Base-by-base conservation (phyloP, 257 asterid species). In the Fraxinus anomala region DNA sequence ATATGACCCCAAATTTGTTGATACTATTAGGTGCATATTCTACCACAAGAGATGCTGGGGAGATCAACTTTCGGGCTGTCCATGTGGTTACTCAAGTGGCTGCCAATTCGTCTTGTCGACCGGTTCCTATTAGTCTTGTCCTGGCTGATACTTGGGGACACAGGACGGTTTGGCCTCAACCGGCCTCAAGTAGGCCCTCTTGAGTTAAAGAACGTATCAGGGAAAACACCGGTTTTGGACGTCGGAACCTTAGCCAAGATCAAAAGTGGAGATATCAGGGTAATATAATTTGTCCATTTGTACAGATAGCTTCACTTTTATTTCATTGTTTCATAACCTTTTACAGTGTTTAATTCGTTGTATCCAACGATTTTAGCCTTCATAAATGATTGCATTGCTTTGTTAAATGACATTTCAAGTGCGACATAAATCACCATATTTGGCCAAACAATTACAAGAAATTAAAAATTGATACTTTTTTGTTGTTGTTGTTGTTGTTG, bases 61-160 rank as follows among this genome's bases (percentile, higher is more conserved):
- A 79, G 77, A 79, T 86, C 89, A 61, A 86, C 89, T 70, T 86
- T 83, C 70, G 88, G 86, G 65, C 59, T 86, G 82, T 70, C 86
- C 51, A 81, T 83, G 88, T 54, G 80, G 76, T 1, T 83, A 44
- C 80, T 83, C 34, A 83, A 81, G 77, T 86, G 83, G 84, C 28
- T 86, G 17, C 88, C 89, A 2, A 65, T 81, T 68, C 78, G 78
- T 33, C 51, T 83, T 0, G 87, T 77, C 51, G 89, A 86, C 74
- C 73, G 21, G 31, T 24, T 86, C n/a, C 67, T 86, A 65, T 69
- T 86, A 19, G 33, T 80, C 16, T 16, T 81, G 75, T 83, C 86
- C 13, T 23, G 79, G 76, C 9, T 83, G 8, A 66, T 79, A 24
- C 83, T 86, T 7, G 89, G 88, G 0, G 56, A 83, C 83, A 83